A percentile compares a stretch with the other conserved stretches of the same genome.
Evolutionary conservation across 2,329 filamentous ascomycete species (phyloP).

Genomic region (Ceratocystis lukuohia): DNA sequence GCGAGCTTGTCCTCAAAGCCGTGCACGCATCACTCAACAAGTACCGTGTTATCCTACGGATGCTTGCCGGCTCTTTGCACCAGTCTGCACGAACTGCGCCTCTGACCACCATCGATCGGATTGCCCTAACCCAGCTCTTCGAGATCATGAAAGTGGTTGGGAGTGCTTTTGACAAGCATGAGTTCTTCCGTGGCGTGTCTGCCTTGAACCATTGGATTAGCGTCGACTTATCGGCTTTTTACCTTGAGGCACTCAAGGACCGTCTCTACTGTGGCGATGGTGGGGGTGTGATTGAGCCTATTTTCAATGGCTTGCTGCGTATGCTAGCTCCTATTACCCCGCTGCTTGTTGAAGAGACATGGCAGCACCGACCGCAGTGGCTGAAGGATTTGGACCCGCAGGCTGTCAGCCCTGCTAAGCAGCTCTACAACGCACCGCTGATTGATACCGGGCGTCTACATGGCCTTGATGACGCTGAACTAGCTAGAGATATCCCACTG

Average conservation of each 20-base stretch:
- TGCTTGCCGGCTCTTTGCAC: slow-evolving; percentile 66
- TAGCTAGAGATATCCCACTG: slow-evolving; percentile 28
- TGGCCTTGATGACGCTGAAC: slow-evolving; percentile 24
- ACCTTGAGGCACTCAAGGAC: slow-evolving; percentile 86
- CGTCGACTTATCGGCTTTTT: slow-evolving; percentile 78
- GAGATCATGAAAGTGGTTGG: slow-evolving; percentile 52
- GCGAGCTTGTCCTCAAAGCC: slow-evolving; percentile 60
- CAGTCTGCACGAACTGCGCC: slow-evolving; percentile 38
- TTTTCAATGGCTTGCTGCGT: slow-evolving; percentile 59
- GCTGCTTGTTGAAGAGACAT: slow-evolving; percentile 74
- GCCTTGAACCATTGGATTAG: slow-evolving; percentile 69
- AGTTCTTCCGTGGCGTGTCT: slow-evolving; percentile 68
- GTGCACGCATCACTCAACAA: slow-evolving; percentile 69
- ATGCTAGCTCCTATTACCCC: slow-evolving; percentile 75
- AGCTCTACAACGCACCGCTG: slow-evolving; percentile 35
- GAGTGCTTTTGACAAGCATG: slow-evolving; percentile 52
- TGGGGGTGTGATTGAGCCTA: slow-evolving; percentile 47
- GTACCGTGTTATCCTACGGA: slow-evolving; percentile 79
- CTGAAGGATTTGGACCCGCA: slow-evolving; percentile 30
- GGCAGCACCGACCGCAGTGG: slow-evolving; percentile 58
- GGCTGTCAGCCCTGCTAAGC: slow-evolving; percentile 30
- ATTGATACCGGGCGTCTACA: slow-evolving; percentile 29
- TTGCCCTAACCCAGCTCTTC: slow-evolving; percentile 63
- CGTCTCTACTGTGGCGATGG: slow-evolving; percentile 72
- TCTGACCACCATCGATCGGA: slow-evolving; percentile 51